Base-by-base conservation (phyloP, 148 eudicot species). In the Silene uniflora region DNA sequence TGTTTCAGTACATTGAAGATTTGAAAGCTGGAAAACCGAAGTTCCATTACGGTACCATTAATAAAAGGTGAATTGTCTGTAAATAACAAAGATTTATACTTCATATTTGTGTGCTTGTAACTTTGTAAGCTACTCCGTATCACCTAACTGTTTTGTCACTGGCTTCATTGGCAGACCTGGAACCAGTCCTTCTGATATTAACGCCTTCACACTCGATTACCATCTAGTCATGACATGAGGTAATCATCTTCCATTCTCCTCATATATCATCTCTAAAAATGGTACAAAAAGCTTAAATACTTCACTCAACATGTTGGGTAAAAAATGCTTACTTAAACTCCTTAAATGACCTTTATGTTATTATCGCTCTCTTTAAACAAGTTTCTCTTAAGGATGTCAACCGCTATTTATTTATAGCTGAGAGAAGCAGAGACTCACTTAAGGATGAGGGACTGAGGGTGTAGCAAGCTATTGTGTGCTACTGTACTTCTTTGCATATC, bases 11-110 rank as follows among this genome's bases (percentile, higher is more conserved):
- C 81, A 82, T 87, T 64, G 97, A 90, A 85, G 97, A 91, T 80
- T 79, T 78, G 75, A 90, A 87, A 76, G 82, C 76, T 80, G 98
- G 97, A 71, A 83, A 81, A 76, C 86, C 90, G 47, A 95, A 83
- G 82, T 95, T 90, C 84, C 98, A 95, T 81, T 95, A 92, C 69
- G 97, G 96, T 76, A 85, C 91, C 79, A 95, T 95, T 49, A 95
- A 88, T 75, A 95, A 95, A 81, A 86, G 98, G 98, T 92, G 44
- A 39, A 39, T 39, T 39, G 35, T 2, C 35, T 39, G 44, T 39
- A 39, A 6, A 39, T 39, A 39, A 39, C 44, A 39, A 39, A 80
- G 22, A 64, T 55, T 76, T 49, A 58, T 14, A 25, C 54, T 72
- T 22, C 67, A 52, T 44, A 46, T 29, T 23, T 59, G 39, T 19